These are phyloP conservation scores for Letharia lupina DNA, from an alignment of 495 filamentous ascomycete genomes.

Conservation along the genomic window DNA sequence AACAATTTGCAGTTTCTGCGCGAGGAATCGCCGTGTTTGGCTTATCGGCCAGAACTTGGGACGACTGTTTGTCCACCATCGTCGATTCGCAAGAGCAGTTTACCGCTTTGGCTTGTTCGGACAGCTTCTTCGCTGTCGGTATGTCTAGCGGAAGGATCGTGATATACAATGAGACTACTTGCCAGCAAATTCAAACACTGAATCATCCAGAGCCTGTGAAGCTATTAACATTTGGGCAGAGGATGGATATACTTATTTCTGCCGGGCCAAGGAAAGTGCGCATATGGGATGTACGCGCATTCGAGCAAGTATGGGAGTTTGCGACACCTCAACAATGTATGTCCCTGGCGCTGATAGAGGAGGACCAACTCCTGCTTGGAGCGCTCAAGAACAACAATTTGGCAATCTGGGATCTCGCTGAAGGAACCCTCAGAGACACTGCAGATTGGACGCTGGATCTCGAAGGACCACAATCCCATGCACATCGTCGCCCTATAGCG, in stretches of 20 bases:
- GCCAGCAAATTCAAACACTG: slow-evolving; percentile 21
- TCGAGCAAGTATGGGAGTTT: slow-evolving; percentile 19
- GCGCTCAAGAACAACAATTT: slow-evolving; percentile 22
- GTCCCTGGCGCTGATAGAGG: slow-evolving; percentile 20
- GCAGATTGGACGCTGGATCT: slow-evolving; percentile 24
- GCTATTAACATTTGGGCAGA: slow-evolving; percentile 21
- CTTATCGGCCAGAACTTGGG: slow-evolving; percentile 23
- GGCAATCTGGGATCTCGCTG: slow-evolving; percentile 25
- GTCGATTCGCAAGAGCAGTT: slow-evolving; percentile 9
- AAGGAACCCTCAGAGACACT: slow-evolving; percentile 12
- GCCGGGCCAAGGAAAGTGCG: slow-evolving; percentile 18
- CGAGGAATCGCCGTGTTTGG: slow-evolving; percentile 25
- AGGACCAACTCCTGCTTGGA: slow-evolving; percentile 23
- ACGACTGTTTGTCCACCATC: slow-evolving; percentile 28
- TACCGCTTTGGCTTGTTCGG: slow-evolving; percentile 13
- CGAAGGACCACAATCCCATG: slow-evolving; percentile 11
- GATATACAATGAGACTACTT: slow-evolving; percentile 24
- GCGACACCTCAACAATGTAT: slow-evolving; percentile 18
- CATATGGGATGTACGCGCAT: slow-evolving; percentile 26
- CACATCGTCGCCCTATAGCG: slow-evolving; percentile 20
- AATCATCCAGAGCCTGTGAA: slow-evolving; percentile 23
- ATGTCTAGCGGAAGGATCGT: slow-evolving; percentile 19
- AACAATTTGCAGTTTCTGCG: slow-evolving; percentile 17
- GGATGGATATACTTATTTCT: slow-evolving; percentile 20
- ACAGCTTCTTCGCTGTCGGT: slow-evolving; percentile 18